Evolutionary conservation across 2,329 filamentous ascomycete species (phyloP), one percentile per base, ranked within the genome.

Genomic region (Ceratocystis cubensis): DNA sequence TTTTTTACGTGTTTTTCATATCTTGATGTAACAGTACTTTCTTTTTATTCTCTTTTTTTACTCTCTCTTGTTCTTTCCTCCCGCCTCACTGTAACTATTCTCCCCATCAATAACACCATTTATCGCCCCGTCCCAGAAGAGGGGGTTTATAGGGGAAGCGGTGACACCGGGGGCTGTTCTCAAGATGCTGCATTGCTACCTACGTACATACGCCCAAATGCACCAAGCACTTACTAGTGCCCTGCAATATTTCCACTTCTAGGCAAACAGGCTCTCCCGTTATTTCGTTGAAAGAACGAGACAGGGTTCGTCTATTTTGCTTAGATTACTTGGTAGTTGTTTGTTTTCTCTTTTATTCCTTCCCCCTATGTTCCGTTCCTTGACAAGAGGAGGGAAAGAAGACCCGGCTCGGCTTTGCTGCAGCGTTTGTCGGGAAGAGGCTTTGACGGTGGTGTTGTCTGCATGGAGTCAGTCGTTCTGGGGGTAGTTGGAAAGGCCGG

Each of bases 201-300:
- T 57, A 50, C 20, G 22, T 20, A 50, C 46, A 50, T 25, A 25
- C 46, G 17, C 45, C 22, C 20, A 15, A 17, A 48, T 50, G 20
- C 20, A 50, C 17, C n/a, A n/a, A 50, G 46, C 33, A 41, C 37
- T 41, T 41, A 2, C 37, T 41, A 41, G 22, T 15, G 25, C 53
- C 53, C 53, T 57, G 53, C 28, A 28, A 30, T 57, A 57, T 57
- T 57, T 57, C 53, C 53, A 28, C 53, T 57, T 57, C 53, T 30
- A 20, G 53, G 53, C 53, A 57, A 57, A 57, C 53, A 57, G 20
- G 30, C 10, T 41, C 22, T 3, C 13, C 25, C 46, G 17, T 57
- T 57, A 57, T 30, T 57, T 57, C 22, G 53, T 57, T 25, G 25
- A 5, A 33, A 57, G 22, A 57, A 17, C 10, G 53, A 57, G 28